Conservation (phyloP, 2,329 filamentous ascomycete genomes). For the Arachnomyces sp. region DNA sequence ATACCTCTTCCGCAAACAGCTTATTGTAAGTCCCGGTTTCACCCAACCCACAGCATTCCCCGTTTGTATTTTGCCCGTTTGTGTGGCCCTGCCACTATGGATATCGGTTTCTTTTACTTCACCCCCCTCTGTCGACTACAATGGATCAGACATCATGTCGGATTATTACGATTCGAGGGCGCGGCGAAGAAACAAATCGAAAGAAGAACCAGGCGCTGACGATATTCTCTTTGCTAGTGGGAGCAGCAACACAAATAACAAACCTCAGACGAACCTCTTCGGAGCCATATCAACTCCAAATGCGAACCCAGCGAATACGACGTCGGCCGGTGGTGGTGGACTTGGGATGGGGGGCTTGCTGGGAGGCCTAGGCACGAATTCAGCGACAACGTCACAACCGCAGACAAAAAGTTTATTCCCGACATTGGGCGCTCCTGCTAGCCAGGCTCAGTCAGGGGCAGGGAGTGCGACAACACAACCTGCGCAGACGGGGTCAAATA, state of each 20-base stretch:
- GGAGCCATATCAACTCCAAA: slow-evolving; percentile 12
- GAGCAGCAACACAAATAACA: background rate
- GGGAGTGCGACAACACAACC: slow-evolving; percentile 11
- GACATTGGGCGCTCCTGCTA: slow-evolving; percentile 14
- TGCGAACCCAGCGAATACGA: slow-evolving; percentile 17
- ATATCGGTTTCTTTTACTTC: too few relatives aligned
- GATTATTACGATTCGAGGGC: background rate
- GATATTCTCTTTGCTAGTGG: slow-evolving; percentile 24
- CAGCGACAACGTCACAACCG: slow-evolving; percentile 9
- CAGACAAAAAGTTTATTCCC: slow-evolving; percentile 10
- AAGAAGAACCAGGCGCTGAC: slow-evolving; percentile 19
- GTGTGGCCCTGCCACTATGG: too few relatives aligned
- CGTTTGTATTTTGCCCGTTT: too few relatives aligned
- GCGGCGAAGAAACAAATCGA: background rate
- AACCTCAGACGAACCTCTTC: slow-evolving; percentile 9
- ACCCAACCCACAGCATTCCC: too few relatives aligned
- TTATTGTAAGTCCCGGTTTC: slow-evolving; percentile 12
- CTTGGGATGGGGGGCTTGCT: slow-evolving; percentile 12
- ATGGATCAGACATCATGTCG: too few relatives aligned
- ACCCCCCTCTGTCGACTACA: too few relatives aligned
- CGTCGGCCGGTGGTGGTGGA: slow-evolving; percentile 19
- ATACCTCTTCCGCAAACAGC: slow-evolving; percentile 13
- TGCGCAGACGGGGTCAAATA: slow-evolving; percentile 9
- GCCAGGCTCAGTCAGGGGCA: slow-evolving; percentile 25
- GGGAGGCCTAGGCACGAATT: slow-evolving; percentile 16